Percentiles rank a stretch among this genome's conserved stretches.
Conservation (phyloP, 805 yeast species). For the Lachancea dasiensis region DNA sequence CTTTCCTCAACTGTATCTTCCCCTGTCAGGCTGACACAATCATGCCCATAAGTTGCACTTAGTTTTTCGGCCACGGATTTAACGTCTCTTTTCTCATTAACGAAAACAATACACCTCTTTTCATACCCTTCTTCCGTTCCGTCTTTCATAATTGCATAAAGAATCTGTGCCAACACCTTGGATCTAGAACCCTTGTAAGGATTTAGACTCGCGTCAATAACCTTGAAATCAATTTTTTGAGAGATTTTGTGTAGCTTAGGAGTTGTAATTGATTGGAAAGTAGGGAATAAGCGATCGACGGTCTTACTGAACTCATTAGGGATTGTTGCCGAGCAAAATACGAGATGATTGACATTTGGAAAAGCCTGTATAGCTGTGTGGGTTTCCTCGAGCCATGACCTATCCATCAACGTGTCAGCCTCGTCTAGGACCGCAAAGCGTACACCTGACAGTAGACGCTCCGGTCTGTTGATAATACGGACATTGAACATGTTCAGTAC, state of each 20-base stretch:
- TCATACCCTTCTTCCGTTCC: conserved; percentile 71
- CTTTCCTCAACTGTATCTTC: conserved; percentile 59
- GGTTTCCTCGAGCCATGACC: conserved; percentile 67
- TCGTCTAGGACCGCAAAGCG: conserved; percentile 76
- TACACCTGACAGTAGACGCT: conserved; percentile 40
- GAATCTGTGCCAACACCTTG: conserved; percentile 80
- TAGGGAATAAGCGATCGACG: conserved; percentile 55
- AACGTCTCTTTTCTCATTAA: conserved; percentile 66
- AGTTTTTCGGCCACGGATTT: conserved; percentile 51
- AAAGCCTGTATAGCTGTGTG: conserved; percentile 45
- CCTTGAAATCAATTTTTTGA: conserved; percentile 58
- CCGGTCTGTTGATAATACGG: conserved; percentile 33
- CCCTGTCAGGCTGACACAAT: conserved; percentile 63
- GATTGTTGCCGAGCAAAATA: conserved; percentile 86
- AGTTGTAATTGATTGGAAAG: conserved; percentile 60
- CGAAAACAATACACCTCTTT: conserved; percentile 80
- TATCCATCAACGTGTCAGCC: conserved; percentile 88
- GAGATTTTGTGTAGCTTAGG: conserved; percentile 86
- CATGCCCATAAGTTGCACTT: conserved; percentile 44
- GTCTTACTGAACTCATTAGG: conserved; percentile 69
- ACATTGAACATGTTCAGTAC: conserved; percentile 37
- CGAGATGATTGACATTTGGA: conserved; percentile 52
- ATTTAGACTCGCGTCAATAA: conserved; percentile 66
- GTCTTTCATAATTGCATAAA: conserved; percentile 79
- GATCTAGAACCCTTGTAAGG: conserved; percentile 83